Evolutionary conservation across 805 yeast species (phyloP).

Genomic region (Wickerhamiella hasegawae): DNA sequence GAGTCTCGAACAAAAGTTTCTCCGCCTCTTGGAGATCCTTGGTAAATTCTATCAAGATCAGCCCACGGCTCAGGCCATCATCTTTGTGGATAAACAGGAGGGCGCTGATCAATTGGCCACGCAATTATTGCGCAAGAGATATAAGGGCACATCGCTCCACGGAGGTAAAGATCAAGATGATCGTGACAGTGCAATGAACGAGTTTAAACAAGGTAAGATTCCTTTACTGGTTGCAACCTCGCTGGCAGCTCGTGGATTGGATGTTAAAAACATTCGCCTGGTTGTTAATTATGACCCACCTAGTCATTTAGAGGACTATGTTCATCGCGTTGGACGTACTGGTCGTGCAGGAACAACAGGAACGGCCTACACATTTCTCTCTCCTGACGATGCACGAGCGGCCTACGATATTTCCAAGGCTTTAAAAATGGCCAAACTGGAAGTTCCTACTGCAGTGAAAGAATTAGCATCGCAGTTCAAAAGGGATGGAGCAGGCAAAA

Average conservation of each 20-base stretch:
- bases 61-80: constrained; percentile 31
- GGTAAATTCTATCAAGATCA: constrained; percentile 26
- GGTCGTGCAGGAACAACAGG: constrained; percentile 84
- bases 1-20: constrained; percentile 39
- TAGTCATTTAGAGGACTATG: constrained; percentile 84
- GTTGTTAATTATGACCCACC: constrained; percentile 78
- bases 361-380: constrained; percentile 54
- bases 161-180: constrained; percentile 87
- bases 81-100: constrained; percentile 83
- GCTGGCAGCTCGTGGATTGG: constrained; percentile 87
- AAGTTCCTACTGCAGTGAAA: not conserved
- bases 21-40: constrained; percentile 37
- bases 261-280: constrained; percentile 68
- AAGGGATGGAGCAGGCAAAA: not conserved
- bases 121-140: constrained; percentile 35
- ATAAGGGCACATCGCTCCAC: constrained; percentile 56
- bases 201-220: constrained; percentile 44
- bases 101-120: constrained; percentile 58
- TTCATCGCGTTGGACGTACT: constrained; percentile 90
- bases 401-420: too few relatives aligned
- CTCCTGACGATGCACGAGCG: too few relatives aligned
- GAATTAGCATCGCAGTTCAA: not conserved
- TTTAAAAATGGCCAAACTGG: not conserved
- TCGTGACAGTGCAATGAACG: constrained; percentile 55
- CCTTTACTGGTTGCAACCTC: constrained; percentile 75